Conservation (phyloP, 169 alveolate species). For the Plasmodium cynomolgi region DNA sequence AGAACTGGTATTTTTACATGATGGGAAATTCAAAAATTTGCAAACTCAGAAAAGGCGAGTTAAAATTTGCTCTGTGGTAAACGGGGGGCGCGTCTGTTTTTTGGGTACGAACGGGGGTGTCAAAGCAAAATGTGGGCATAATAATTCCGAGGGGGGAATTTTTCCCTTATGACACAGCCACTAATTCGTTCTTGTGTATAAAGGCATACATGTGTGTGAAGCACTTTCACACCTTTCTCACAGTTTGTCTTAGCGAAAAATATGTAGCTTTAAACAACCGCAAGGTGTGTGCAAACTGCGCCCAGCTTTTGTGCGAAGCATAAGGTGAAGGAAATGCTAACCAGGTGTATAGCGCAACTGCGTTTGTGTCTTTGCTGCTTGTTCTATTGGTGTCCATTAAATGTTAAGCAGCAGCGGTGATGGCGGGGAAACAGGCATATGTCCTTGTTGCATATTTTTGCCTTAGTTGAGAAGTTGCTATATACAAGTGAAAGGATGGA, state of each 20-base stretch:
- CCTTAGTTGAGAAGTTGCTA: background rate
- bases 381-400: background rate
- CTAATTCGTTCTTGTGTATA: background rate
- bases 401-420: background rate
- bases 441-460: background rate
- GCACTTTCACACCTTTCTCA: background rate
- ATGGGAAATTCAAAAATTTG: background rate
- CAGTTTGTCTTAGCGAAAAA: background rate
- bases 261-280: background rate
- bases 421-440: background rate
- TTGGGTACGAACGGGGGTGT: background rate
- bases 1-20: background rate
- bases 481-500: background rate
- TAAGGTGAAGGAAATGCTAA: background rate
- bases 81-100: background rate
- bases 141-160: background rate
- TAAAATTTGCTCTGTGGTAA: background rate
- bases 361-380: background rate
- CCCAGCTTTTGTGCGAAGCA: background rate
- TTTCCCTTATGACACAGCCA: background rate
- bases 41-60: background rate
- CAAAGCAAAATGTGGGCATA: background rate
- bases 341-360: background rate
- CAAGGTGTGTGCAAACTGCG: background rate
- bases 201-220: background rate